Evolutionary conservation across 2,329 filamentous ascomycete genomes (phyloP), one percentile per base, ranked within the genome.

Genomic region (Dryadomyces quercus-mongolicae): DNA sequence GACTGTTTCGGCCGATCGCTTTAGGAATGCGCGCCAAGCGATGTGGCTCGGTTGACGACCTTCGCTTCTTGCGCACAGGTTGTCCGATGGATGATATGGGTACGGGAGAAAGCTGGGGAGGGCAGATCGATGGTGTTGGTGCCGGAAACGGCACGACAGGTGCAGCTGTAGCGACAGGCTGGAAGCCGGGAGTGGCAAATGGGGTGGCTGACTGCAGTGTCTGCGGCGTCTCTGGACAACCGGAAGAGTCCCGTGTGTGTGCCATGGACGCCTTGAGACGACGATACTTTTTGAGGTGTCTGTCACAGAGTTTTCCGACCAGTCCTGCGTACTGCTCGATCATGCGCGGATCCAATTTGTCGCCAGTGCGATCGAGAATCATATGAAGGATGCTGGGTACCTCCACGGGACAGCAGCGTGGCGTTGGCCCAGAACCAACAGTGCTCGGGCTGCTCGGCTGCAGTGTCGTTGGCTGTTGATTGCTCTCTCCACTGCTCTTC

Each of bases 301-400:
- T 12, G 2, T 21, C 38, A 31, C 58, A 59, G 1, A 59, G 55
- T 10, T 54, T 47, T 5, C 38, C 50, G 3, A 44, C 38, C 8
- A 51, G 22, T 6, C 7, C 43, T 2, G 45, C 8, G 20, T 57
- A 59, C n/a, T 55, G 54, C 4, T 59, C 54, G 2, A 57, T 42
- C 56, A 58, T 57, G 8, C 25, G 55, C 18, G 56, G 53, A 20
- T 58, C 52, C 31, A 59, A 56, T n/a, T 45, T 49, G 25, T 44
- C 46, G 16, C 50, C 49, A 0, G 52, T 57, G 10, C 43, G 38
- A 36, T 60, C 57, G 2, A 59, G 53, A 13, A 57, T 54, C 54
- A 58, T 57, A n/a, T 56, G 56, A 8, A 60, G 48, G 2, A 57
- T 54, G 1, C 42, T 49, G 3, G 59, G 59, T 38, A 60, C 59